Evolutionary conservation across 2,329 filamentous ascomycete genomes (phyloP).

Genomic region (Pyrenochaeta sp.): DNA sequence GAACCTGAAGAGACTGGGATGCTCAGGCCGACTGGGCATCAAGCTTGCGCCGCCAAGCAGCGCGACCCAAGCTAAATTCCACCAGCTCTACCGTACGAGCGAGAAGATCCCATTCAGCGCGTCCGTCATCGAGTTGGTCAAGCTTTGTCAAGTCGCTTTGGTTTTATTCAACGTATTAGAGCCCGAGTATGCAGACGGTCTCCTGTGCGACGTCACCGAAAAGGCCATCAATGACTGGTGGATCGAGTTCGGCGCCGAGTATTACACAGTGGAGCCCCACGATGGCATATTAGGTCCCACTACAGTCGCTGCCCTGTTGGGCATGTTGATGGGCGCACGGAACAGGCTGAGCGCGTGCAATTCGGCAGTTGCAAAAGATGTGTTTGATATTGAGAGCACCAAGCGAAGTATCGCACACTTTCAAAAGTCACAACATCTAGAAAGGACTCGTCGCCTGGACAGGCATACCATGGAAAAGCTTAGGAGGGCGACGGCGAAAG

Average conservation of each 20-base stretch:
- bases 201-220: slow-evolving; percentile 94
- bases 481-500: slow-evolving; percentile 86
- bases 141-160: slow-evolving; percentile 88
- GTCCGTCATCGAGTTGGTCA: slow-evolving; percentile 87
- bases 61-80: slow-evolving; percentile 89
- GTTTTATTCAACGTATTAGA: slow-evolving; percentile 87
- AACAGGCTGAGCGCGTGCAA: slow-evolving; percentile 88
- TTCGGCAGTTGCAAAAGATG: slow-evolving; percentile 86
- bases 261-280: slow-evolving; percentile 90
- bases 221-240: slow-evolving; percentile 93
- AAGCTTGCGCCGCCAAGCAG: slow-evolving; percentile 79
- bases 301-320: slow-evolving; percentile 86
- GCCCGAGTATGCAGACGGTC: slow-evolving; percentile 88
- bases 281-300: slow-evolving; percentile 93
- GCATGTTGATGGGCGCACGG: slow-evolving; percentile 86
- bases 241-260: slow-evolving; percentile 89
- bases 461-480: slow-evolving; percentile 82
- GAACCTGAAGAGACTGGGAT: slow-evolving; percentile 89
- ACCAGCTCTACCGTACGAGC: slow-evolving; percentile 87
- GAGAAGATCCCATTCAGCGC: slow-evolving; percentile 80
- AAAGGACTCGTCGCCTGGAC: slow-evolving; percentile 80
- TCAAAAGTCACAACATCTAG: slow-evolving; percentile 86
- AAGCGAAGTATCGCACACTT: slow-evolving; percentile 88
- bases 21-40: slow-evolving; percentile 87
- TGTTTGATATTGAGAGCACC: slow-evolving; percentile 83